Conservation (phyloP, 169 alveolate genomes). For the Miamiensis avidus region DNA sequence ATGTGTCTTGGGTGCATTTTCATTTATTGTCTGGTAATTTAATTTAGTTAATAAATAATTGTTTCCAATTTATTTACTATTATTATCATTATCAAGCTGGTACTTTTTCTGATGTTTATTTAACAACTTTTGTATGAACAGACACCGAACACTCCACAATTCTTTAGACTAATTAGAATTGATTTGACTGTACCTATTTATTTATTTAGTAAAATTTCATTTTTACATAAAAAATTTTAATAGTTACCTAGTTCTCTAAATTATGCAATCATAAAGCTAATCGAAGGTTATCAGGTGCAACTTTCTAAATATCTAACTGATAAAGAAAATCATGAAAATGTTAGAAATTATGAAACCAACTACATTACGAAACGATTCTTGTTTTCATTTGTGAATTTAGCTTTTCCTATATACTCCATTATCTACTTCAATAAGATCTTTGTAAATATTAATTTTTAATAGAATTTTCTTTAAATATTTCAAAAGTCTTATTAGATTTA, state of each 20-base stretch:
- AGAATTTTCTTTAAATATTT: too few relatives aligned
- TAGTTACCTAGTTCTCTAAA: neutral
- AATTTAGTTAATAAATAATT: too few relatives aligned
- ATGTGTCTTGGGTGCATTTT: too few relatives aligned
- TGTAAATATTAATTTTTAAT: too few relatives aligned
- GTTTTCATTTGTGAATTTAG: neutral
- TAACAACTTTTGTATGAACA: too few relatives aligned
- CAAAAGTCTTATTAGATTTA: too few relatives aligned
- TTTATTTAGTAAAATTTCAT: too few relatives aligned
- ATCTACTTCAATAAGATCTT: too few relatives aligned
- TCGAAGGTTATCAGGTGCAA: neutral
- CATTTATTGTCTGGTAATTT: neutral
- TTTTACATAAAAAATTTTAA: too few relatives aligned
- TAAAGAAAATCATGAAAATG: neutral
- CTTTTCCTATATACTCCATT: neutral
- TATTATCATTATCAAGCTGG: neutral
- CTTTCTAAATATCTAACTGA: neutral
- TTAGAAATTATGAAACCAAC: neutral
- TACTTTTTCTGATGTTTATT: neutral
- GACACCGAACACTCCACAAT: neutral
- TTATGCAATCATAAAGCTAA: neutral
- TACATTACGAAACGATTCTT: neutral
- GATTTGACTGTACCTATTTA: neutral
- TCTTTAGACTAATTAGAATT: neutral
- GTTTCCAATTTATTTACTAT: too few relatives aligned